These are phyloP conservation scores for Colletotrichum zoysiae DNA, from an alignment of 2,329 filamentous ascomycete genomes.

Conservation along the genomic window DNA sequence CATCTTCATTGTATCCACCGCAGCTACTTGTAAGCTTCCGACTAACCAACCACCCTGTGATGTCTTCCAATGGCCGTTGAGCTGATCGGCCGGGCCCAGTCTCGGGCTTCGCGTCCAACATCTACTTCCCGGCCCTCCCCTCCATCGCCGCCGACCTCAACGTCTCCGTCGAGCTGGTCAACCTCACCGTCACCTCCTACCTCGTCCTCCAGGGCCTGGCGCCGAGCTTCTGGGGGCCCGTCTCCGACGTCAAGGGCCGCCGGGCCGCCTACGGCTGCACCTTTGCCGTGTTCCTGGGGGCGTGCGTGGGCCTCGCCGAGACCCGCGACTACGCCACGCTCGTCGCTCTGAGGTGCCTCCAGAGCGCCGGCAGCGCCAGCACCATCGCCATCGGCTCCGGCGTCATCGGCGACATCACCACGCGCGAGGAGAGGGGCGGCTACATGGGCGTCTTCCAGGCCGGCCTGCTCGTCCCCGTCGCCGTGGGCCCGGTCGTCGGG, in stretches of 20 bases:
- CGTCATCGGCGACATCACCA: constrained; percentile 70
- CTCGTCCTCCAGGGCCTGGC: constrained; percentile 65
- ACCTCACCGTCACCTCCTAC: constrained; percentile 61
- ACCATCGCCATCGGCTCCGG: constrained; percentile 66
- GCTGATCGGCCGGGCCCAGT: constrained; percentile 45
- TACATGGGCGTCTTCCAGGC: constrained; percentile 63
- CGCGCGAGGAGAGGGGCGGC: constrained; percentile 66
- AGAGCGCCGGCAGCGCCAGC: constrained; percentile 65
- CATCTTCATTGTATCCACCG: constrained; percentile 60
- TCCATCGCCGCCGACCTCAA: constrained; percentile 58
- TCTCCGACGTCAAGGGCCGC: constrained; percentile 62
- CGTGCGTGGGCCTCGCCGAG: constrained; percentile 61
- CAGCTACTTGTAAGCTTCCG: constrained; percentile 60
- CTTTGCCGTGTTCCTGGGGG: constrained; percentile 60
- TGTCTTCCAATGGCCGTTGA: not conserved
- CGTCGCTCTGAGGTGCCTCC: constrained; percentile 63
- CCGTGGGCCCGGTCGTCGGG: constrained; percentile 63
- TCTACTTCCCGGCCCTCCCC: constrained; percentile 64
- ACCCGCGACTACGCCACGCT: constrained; percentile 60
- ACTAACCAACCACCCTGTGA: too few relatives aligned
- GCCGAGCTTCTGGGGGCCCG: constrained; percentile 63
- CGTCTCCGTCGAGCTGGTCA: constrained; percentile 55
- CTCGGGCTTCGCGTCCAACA: constrained; percentile 57
- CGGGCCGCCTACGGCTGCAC: constrained; percentile 61
- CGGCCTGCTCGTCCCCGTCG: constrained; percentile 51